Base-by-base conservation (phyloP, 2,329 filamentous ascomycete species). In the Trichoderma atroviride region DNA sequence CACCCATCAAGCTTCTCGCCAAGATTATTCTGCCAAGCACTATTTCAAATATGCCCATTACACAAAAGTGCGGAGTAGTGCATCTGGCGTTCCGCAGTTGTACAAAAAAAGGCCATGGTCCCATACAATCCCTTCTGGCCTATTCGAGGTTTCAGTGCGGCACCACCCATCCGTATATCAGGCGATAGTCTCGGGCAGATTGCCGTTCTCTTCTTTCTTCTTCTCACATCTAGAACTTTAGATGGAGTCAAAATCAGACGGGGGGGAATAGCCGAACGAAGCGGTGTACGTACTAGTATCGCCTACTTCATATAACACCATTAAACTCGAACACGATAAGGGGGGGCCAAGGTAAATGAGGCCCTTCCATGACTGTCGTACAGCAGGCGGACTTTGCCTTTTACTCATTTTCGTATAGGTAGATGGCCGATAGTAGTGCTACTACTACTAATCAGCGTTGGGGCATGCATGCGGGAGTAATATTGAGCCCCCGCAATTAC, bases 401-500 rank as follows among this genome's bases (percentile, higher is more conserved):
- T 7, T 10, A 9, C 40, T 19, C 19, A n/a, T n/a, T n/a, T 19
- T 19, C 16, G 47, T 50, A 50, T 50, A 50, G 6, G n/a, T 50
- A 50, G 47, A 50, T 50, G n/a, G n/a, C 40, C 16, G 19, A 40
- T 40, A 40, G 40, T 43, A n/a, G n/a, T n/a, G n/a, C n/a, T n/a
- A n/a, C n/a, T n/a, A 43, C 7, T n/a, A 43, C 16, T 43, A 43
- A 43, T n/a, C 40, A 50, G n/a, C 11, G 47, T 50, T 24, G 10
- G 47, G 22, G n/a, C 47, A 50, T 50, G n/a, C 22, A 22, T 50
- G n/a, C 11, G 47, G 9, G 22, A 47, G n/a, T 50, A 50, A 50
- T 50, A 50, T 50, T 16, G 47, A 13, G 22, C n/a, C 47, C 47
- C 62, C 62, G 40, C 63, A 47, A 27, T 56, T 40, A 65, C n/a